phyloP scores from a whole-genome alignment of 2,329 filamentous ascomycete species.

The Nemania abortiva region DNA sequence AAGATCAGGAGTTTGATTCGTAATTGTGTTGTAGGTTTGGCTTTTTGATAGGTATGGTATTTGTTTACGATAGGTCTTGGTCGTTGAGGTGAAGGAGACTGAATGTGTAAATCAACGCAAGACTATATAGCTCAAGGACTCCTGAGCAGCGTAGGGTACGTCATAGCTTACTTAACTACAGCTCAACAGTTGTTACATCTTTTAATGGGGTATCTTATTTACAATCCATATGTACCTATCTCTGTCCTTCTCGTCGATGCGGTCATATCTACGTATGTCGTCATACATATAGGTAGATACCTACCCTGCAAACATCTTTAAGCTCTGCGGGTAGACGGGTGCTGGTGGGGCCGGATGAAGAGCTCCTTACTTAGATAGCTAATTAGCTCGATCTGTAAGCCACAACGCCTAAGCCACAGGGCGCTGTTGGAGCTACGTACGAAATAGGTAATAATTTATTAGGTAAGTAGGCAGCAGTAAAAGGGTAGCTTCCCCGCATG shows the following conservation, averaged over 20 bases:
- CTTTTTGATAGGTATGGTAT: background rate
- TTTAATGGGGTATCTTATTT: background rate
- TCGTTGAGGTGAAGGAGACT: background rate
- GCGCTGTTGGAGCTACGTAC: too few relatives aligned
- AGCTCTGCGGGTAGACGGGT: background rate
- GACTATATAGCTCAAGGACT: background rate
- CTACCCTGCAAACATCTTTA: background rate
- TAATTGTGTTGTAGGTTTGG: background rate
- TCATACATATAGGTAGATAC: too few relatives aligned
- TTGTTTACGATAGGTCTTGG: background rate
- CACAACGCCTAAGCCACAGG: too few relatives aligned
- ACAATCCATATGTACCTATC: too few relatives aligned
- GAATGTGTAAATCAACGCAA: background rate
- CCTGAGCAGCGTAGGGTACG: slow-evolving; percentile 5
- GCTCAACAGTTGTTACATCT: background rate
- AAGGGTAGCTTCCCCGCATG: background rate
- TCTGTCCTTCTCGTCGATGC: slow-evolving; percentile 18
- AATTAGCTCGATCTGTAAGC: slow-evolving; percentile 4
- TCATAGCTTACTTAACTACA: slow-evolving; percentile 23
- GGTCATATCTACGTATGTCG: slow-evolving; percentile 32
- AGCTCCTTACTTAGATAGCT: background rate
- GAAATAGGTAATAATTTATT: too few relatives aligned
- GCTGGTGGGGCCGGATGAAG: background rate
- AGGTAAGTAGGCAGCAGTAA: background rate
- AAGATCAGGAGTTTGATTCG: slow-evolving; percentile 41